These are phyloP conservation scores for Citrullus colocynthis DNA, from an alignment of 306 rosid species.

Conservation along the genomic window DNA sequence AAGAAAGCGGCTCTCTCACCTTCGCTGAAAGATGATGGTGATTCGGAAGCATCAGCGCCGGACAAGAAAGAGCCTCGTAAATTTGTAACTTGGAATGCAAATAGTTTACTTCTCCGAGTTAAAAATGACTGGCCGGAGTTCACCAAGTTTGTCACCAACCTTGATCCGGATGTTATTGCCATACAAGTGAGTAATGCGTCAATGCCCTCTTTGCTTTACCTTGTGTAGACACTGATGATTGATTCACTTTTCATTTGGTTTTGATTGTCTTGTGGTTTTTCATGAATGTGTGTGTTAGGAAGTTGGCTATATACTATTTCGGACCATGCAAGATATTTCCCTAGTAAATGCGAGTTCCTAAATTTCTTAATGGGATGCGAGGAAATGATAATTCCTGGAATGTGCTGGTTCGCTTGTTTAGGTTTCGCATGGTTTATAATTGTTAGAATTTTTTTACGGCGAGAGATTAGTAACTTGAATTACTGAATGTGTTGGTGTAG, in stretches of 20 bases:
- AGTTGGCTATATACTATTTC: background rate
- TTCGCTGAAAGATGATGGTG: conserved; percentile 20
- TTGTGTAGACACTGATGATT: background rate
- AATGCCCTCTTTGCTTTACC: background rate
- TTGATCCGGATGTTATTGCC: conserved; percentile 82
- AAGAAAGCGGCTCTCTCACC: conserved; percentile 43
- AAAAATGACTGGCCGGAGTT: conserved; percentile 73
- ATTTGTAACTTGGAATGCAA: conserved; percentile 93
- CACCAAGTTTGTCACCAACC: conserved; percentile 36
- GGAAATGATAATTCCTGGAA: background rate
- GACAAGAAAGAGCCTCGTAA: conserved; percentile 62
- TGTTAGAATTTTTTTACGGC: background rate
- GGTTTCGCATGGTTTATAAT: background rate
- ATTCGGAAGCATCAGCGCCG: conserved; percentile 2
- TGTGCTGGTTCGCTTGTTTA: background rate
- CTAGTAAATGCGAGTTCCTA: background rate
- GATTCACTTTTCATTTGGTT: background rate
- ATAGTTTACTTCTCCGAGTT: conserved; percentile 72
- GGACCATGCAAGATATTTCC: background rate
- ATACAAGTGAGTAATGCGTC: conserved; percentile 38
- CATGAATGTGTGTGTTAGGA: background rate
- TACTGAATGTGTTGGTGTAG: background rate
- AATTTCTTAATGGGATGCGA: background rate
- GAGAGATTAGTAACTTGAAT: background rate
- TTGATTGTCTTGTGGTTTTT: background rate